Percentiles rank a stretch among this genome's conserved stretches.
phyloP scores from a whole-genome alignment of 2,329 filamentous ascomycete genomes.

The Fusarium neocosmosporiellum region DNA sequence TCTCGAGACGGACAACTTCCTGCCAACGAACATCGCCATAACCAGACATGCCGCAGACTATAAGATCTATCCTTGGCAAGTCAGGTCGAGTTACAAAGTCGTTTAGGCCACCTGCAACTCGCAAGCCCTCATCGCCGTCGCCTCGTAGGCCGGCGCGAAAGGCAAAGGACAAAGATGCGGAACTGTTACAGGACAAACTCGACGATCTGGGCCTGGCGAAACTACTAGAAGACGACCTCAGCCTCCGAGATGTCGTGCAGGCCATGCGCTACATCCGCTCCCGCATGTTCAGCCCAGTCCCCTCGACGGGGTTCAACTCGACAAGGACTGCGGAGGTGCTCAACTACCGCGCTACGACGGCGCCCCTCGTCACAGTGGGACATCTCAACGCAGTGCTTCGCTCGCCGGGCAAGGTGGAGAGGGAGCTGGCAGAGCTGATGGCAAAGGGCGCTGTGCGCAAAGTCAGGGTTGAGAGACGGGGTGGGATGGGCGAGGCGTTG shows the following conservation, averaged over 20 bases:
- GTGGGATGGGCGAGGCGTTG: conserved; percentile 72
- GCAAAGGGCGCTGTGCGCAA: conserved; percentile 68
- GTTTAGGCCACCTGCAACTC: conserved; percentile 27
- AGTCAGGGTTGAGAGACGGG: conserved; percentile 71
- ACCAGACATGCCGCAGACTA: conserved; percentile 44
- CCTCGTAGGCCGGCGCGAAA: conserved; percentile 41
- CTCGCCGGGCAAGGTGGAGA: conserved; percentile 73
- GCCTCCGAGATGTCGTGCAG: conserved; percentile 71
- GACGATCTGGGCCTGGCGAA: conserved; percentile 69
- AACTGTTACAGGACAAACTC: conserved; percentile 59
- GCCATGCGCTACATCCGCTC: conserved; percentile 71
- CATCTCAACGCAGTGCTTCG: conserved; percentile 73
- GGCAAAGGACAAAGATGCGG: conserved; percentile 39
- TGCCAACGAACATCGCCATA: too few species aligned
- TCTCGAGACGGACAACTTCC: background rate
- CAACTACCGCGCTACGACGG: conserved; percentile 67
- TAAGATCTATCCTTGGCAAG: conserved; percentile 54
- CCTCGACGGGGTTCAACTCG: conserved; percentile 72
- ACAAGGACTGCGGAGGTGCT: conserved; percentile 72
- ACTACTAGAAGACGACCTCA: conserved; percentile 65
- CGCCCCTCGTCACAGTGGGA: conserved; percentile 72
- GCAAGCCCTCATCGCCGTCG: conserved; percentile 35
- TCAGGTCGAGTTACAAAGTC: conserved; percentile 51
- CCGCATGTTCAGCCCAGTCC: conserved; percentile 73
- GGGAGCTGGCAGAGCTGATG: conserved; percentile 72